Evolutionary conservation across 1,284 basidiomycete species (phyloP), one percentile per base, ranked within the genome.

Genomic region (Tilletia caries): DNA sequence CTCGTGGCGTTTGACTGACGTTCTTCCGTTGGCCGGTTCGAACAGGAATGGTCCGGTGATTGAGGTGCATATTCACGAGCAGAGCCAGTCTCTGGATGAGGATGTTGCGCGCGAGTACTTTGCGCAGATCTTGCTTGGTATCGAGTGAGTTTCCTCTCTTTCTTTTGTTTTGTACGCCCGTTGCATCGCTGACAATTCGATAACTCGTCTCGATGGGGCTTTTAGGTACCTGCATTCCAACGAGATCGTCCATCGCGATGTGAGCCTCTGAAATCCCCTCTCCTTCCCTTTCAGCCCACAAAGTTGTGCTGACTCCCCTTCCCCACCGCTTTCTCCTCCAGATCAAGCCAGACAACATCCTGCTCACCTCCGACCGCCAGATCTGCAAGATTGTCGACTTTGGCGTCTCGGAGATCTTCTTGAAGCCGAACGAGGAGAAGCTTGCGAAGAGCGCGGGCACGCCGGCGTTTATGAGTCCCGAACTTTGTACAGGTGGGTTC

Each of bases 391-490:
- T 88, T 64, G 87, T 85, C 74, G 86, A 88, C 73, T 88, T 88
- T 78, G 87, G 87, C 34, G 86, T 88, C 0, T 87, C 86, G 1
- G 86, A 88, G 68, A 86, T 88, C 84, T 87, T 87, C 68, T 73
- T 77, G 8, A 81, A 82, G 32, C 76, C 80, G 0, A 84, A 83
- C 15, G 85, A 86, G 68, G 86, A 87, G 75, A 75, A 77, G 43
- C 81, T 86, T 72, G 82, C 82, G 69, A 83, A 85, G 67, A 82
- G 83, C 25, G 85, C 83, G 0, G 87, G 87, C 0, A 86, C 84
- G 76, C 87, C 87, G 0, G 87, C 87, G 0, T 88, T 87, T 75
- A 86, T 88, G 82, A 86, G 85, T 68, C 87, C 87, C 0, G 87
- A 88, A 73, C 73, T 85, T 8, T 80, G 82, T 37, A 75, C 75